Conservation (phyloP, 106 monocot genomes). For the Apostasia shenzhenica region DNA sequence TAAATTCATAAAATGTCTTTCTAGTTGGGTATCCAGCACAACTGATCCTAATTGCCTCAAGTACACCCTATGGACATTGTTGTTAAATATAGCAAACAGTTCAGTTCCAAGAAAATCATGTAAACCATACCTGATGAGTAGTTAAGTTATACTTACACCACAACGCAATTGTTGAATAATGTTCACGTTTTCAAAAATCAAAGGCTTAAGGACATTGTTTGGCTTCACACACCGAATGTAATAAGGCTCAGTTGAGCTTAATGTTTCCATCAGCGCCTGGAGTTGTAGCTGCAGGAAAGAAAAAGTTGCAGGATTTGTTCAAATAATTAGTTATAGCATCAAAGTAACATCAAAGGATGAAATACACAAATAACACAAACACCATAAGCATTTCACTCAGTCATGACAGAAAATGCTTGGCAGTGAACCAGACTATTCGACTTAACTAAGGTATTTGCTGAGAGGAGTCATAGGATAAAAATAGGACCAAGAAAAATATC, state of each 20-base stretch:
- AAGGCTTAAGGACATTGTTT: constrained; percentile 88
- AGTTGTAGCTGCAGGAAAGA: constrained; percentile 57
- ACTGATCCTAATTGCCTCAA: constrained; percentile 91
- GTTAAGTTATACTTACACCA: constrained; percentile 52
- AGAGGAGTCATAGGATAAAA: too few species aligned
- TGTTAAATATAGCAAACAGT: neutral
- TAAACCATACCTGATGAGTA: neutral
- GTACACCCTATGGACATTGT: constrained; percentile 60
- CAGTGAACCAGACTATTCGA: too few species aligned
- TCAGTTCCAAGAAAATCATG: constrained; percentile 3
- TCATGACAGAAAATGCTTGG: too few species aligned
- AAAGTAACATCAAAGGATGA: too few species aligned
- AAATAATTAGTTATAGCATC: neutral
- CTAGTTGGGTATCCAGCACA: constrained; percentile 94
- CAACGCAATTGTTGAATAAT: constrained; percentile 84
- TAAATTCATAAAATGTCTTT: constrained; percentile 87
- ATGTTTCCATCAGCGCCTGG: constrained; percentile 77
- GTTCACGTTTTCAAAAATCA: constrained; percentile 79
- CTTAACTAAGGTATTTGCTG: too few species aligned
- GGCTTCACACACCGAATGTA: constrained; percentile 95
- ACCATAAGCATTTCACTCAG: too few species aligned
- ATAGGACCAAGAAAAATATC: too few species aligned
- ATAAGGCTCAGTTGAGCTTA: constrained; percentile 80
- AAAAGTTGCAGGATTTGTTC: neutral
- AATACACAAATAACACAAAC: too few species aligned